Base-by-base conservation (phyloP, 805 yeast species). In the Yarrowia keelungensis region DNA sequence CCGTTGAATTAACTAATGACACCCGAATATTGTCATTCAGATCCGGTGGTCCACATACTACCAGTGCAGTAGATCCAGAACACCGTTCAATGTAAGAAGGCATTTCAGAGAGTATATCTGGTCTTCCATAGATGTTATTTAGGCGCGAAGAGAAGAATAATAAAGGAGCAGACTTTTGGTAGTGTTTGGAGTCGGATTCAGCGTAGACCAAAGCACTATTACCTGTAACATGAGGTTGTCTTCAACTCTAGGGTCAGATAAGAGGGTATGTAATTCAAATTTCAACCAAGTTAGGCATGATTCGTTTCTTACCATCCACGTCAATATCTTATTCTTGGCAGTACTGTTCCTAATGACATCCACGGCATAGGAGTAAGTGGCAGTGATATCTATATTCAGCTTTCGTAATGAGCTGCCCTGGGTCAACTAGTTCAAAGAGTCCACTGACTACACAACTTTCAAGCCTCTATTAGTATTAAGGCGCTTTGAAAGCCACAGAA, bases 291-390 rank as follows among this genome's bases (percentile, higher is more conserved):
- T 70, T n/a, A 89, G 72, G 5, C 87, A 81, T 45, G 77, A 78
- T 69, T 80, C 77, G 42, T 86, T 84, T 70, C 87, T 82, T 9
- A 89, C 80, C 12, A 83, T 81, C 95, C 95, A 90, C 35, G 84
- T 76, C 59, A 90, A 80, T 69, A 84, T 83, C 41, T 81, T 79
- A 43, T 77, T 76, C 39, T 69, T 59, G 42, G 58, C 72, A 32
- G 82, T 71, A 62, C 81, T 79, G 45, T 79, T 71, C 0, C 22
- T 5, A 22, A 43, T 10, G 32, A 47, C 51, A 36, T 7, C 72
- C 32, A 46, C 71, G 10, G 83, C 86, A 69, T 84, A 80, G 5
- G 85, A 78, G 69, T 83, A 83, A n/a, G 85, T 81, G 1, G 87
- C 90, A 0, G 94, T 87, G 65, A 90, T 80, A 67, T 94, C 95